Percentiles rank a stretch among this genome's conserved stretches.
Evolutionary conservation across 805 yeast species (phyloP).

Genomic region (Priceomyces medius): DNA sequence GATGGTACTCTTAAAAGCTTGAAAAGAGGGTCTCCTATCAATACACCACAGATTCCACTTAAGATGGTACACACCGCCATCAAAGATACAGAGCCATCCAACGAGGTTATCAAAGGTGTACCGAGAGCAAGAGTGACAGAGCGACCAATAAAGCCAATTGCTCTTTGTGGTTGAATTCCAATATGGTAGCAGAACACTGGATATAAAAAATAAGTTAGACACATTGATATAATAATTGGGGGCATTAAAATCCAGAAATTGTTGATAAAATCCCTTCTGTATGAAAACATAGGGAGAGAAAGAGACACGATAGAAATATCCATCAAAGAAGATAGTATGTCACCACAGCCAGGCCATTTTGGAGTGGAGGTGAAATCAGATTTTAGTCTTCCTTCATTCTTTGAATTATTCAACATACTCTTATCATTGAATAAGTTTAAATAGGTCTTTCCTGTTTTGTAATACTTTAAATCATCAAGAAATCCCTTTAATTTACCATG

Average conservation of each 20-base stretch:
- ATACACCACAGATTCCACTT: conserved; percentile 73
- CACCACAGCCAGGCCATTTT: conserved; percentile 79
- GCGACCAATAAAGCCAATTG: conserved; percentile 76
- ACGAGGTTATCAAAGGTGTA: conserved; percentile 64
- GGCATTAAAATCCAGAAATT: conserved; percentile 60
- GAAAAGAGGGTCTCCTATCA: conserved; percentile 56
- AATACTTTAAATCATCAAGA: conserved; percentile 49
- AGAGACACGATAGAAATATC: conserved; percentile 75
- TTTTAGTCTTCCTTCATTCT: conserved; percentile 10
- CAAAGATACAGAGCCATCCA: conserved; percentile 67
- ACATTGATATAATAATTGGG: conserved; percentile 56
- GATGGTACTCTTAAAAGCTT: conserved; percentile 52
- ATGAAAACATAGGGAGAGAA: conserved; percentile 75
- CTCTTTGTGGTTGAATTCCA: conserved; percentile 58
- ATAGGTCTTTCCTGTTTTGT: conserved; percentile 70
- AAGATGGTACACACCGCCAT: conserved; percentile 79
- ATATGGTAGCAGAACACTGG: conserved; percentile 67
- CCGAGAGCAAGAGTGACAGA: conserved; percentile 80
- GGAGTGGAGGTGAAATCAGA: conserved; percentile 32
- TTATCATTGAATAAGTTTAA: conserved; percentile 51
- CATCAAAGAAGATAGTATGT: conserved; percentile 65
- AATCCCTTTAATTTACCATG: conserved; percentile 46
- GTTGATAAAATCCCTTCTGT: conserved; percentile 58
- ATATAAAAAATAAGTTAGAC: conserved; percentile 61
- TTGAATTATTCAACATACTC: conserved; percentile 28